Base-by-base conservation (phyloP, 257 asterid species). In the Solanum lycopersicoides region DNA sequence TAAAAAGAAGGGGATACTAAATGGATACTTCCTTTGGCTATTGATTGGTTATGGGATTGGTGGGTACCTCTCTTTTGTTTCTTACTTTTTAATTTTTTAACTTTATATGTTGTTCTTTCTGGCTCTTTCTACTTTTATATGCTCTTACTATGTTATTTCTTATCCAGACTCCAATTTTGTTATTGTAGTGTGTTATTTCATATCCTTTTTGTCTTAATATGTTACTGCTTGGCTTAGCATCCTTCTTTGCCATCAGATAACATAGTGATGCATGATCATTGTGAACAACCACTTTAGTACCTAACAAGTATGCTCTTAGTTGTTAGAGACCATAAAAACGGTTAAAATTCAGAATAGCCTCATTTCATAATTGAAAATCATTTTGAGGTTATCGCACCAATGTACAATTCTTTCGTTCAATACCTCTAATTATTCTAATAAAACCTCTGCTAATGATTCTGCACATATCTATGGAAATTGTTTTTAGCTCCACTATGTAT, bases 21-120 rank as follows among this genome's bases (percentile, higher is more conserved):
- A 91, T 87, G 99, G 99, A 88, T 97, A 97, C 93, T 97, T 93
- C 87, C 90, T 95, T 71, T 97, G 98, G 98, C 82, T 97, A 94
- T 80, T 93, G 82, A 86, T 92, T 87, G 99, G 99, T 91, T 97
- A 97, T 86, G 99, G 97, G 69, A 86, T 90, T 87, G 99, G 99
- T 97, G 88, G 88, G 99, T 91, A 28, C 72, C 87, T 87, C 35
- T 84, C 39, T 69, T 84, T 86, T 69, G 41, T 77, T 85, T 72
- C 83, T 45, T 45, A 41, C 25, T 79, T 45, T 41, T 44, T 25
- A 9, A 45, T 85, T 34, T 85, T 34, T 85, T 47, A 75, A 41
- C 53, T 85, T 21, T 65, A 74, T 23, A 74, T 68, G n/a, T 45
- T 71, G 87, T 7, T 32, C n/a, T 45, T 73, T 2, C 1, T 28